Evolutionary conservation across 306 rosid species (phyloP), one percentile per base, ranked within the genome.

Genomic region (Gastrolobium villosum): DNA sequence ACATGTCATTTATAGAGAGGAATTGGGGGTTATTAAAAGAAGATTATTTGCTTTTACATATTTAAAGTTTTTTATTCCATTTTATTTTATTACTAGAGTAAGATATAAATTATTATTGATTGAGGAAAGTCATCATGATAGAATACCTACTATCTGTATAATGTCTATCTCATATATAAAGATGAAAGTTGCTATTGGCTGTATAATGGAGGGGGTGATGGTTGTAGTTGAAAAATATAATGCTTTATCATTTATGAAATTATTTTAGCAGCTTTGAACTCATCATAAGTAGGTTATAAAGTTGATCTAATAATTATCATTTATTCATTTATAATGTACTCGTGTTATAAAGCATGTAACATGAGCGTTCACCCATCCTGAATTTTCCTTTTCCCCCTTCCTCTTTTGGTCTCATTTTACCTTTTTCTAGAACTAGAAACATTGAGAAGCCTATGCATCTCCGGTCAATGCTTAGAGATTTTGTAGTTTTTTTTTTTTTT

Each of bases 41-140:
- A 60, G 73, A 48, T 78, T 55, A 1, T 65, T 5, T 41, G 44
- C 37, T 36, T 80, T 48, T 32, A 78, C 68, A 70, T 54, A 2
- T 31, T 72, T 69, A 36, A 65, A 65, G 30, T 46, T 44, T 65
- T 81, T 59, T 10, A 37, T 61, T 70, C 20, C 26, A 13, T 53
- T 44, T 32, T 55, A 11, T 28, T 36, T 79, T 3, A 20, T 14
- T 65, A 75, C 53, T 63, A 20, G 41, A 15, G 34, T 34, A 20
- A 56, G 72, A 45, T 50, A 6, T n/a, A 0, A n/a, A 49, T 49
- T 57, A 57, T 40, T 20, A 10, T 20, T 72, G 52, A 45, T 41
- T 72, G 34, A 37, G 57, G 45, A 62, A 34, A 32, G 7, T 8
- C 45, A 35, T 15, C 36, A 15, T 60, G 53, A 10, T 2, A 44